Percentiles rank a stretch among this genome's conserved stretches.
Conservation (phyloP, 768 basidiomycete species). For the Lactarius deliciosus region DNA sequence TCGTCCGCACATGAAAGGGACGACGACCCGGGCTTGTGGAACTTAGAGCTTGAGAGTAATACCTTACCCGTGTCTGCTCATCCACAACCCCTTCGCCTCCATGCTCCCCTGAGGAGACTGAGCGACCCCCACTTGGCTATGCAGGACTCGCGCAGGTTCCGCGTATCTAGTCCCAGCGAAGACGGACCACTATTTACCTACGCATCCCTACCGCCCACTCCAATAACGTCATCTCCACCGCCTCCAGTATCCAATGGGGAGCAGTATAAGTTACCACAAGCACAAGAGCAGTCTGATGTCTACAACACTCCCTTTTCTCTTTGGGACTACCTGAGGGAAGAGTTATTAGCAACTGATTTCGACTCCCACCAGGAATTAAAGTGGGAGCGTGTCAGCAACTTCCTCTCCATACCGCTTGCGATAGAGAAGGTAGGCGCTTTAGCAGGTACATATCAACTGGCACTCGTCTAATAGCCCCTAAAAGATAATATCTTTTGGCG, state of each 20-base stretch:
- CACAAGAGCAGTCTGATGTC: slow-evolving; percentile 28
- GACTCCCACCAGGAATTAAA: slow-evolving; percentile 92
- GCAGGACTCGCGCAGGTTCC: slow-evolving; percentile 20
- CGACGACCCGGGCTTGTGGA: slow-evolving; percentile 10
- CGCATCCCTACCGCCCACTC: slow-evolving; percentile 73
- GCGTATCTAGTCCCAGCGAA: slow-evolving; percentile 14
- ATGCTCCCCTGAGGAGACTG: slow-evolving; percentile 10
- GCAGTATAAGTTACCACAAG: slow-evolving; percentile 21
- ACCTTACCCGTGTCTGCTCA: slow-evolving; percentile 7
- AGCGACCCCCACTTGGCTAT: slow-evolving; percentile 20
- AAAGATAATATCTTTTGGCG: slow-evolving; percentile 90
- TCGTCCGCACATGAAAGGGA: slow-evolving; percentile 27
- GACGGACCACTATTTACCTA: slow-evolving; percentile 51
- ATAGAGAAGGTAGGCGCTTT: slow-evolving; percentile 78
- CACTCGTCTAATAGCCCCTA: background rate
- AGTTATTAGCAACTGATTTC: slow-evolving; percentile 88
- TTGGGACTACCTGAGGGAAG: slow-evolving; percentile 91
- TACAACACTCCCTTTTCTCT: slow-evolving; percentile 65
- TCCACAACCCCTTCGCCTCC: slow-evolving; percentile 12
- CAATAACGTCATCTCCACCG: slow-evolving; percentile 42
- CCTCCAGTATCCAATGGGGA: slow-evolving; percentile 8
- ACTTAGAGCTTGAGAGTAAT: slow-evolving; percentile 14
- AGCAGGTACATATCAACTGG: background rate
- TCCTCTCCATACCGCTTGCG: slow-evolving; percentile 86
- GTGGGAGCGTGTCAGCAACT: slow-evolving; percentile 96